Conservation (phyloP, 768 basidiomycete species). For the Suillus paluster region DNA sequence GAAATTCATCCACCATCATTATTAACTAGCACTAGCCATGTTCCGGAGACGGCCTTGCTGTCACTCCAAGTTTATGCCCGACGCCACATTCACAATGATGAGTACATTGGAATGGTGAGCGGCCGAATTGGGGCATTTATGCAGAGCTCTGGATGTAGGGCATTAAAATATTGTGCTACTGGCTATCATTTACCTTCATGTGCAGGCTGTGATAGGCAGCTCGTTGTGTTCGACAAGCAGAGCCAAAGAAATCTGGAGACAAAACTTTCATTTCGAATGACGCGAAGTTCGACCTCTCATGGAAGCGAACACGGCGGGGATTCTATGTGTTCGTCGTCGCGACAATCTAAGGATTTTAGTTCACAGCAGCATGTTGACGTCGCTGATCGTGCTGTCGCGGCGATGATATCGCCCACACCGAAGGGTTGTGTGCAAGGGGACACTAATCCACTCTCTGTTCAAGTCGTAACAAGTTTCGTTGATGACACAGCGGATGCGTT, state of each 20-base stretch:
- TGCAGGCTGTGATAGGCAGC: background rate
- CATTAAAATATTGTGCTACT: background rate
- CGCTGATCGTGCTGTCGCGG: background rate
- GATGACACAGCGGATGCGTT: background rate
- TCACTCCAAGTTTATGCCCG: background rate
- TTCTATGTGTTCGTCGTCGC: background rate
- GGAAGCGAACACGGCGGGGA: background rate
- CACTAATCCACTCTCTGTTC: background rate
- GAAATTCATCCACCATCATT: background rate
- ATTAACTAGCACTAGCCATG: background rate
- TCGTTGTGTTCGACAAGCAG: background rate
- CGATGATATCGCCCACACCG: background rate
- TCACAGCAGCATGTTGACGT: background rate
- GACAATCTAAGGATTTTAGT: background rate
- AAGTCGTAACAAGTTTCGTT: background rate
- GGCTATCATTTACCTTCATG: background rate
- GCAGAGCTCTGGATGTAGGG: background rate
- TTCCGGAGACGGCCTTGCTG: background rate
- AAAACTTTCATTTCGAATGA: background rate
- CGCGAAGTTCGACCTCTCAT: background rate
- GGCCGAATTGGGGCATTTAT: background rate
- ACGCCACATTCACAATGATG: background rate
- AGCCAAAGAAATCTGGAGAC: background rate
- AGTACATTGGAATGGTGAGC: background rate
- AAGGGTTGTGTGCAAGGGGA: background rate